Percentiles rank a stretch among this genome's conserved stretches.
Conservation (phyloP, 805 yeast species). For the Citeromyces matritensis region DNA sequence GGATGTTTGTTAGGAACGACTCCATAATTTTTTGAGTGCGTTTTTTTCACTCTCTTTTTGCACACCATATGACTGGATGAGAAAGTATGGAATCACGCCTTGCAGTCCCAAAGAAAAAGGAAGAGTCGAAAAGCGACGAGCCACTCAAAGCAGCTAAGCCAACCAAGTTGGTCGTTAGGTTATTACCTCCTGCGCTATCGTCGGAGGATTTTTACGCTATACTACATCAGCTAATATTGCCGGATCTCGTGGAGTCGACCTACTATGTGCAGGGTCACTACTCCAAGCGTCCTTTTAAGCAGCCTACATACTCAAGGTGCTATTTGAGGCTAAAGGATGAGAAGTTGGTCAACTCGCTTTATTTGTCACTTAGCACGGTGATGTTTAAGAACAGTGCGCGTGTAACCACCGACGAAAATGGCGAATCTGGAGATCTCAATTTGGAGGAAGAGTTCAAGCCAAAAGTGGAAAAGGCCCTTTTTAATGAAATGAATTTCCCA, state of each 20-base stretch:
- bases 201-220: constrained; percentile 12
- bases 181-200: constrained; percentile 24
- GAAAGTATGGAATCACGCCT: no score
- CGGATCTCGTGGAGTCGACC: not conserved
- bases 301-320: constrained; percentile 23
- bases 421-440: constrained; percentile 5
- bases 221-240: not conserved
- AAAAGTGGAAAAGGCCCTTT: constrained; percentile 17
- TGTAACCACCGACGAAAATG: constrained; percentile 12
- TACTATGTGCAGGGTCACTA: constrained; percentile 27
- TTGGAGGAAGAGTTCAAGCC: constrained; percentile 17
- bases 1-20: constrained; percentile 1
- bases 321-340: constrained; percentile 20
- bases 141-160: constrained; percentile 1
- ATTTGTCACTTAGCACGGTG: constrained; percentile 9
- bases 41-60: not conserved
- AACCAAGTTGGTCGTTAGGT: constrained; percentile 20
- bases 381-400: constrained; percentile 9
- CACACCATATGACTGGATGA: not conserved
- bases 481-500: constrained; percentile 16
- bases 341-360: constrained; percentile 12
- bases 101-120: no score
- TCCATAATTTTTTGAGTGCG: not conserved
- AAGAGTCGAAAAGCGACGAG: no score
- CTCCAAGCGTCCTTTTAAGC: constrained; percentile 20